phyloP scores from a whole-genome alignment of 225 moss, liverwort and hornwort genomes.

The Climacium dendroides region DNA sequence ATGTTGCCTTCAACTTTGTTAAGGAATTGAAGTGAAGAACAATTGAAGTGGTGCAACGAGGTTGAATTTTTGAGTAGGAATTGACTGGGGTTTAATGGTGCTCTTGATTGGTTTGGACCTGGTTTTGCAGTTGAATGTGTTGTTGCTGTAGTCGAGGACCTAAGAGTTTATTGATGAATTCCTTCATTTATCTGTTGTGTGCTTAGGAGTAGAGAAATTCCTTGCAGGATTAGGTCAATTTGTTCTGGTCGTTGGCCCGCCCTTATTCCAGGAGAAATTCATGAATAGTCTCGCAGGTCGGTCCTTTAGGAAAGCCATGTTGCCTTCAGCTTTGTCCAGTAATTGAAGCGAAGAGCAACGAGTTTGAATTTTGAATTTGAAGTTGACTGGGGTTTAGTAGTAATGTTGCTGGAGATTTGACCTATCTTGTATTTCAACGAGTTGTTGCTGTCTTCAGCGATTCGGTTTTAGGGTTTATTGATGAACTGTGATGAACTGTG shows the following conservation, averaged over 20 bases:
- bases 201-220: not conserved
- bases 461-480: not conserved
- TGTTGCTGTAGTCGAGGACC: not conserved
- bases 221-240: not conserved
- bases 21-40: not conserved
- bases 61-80: not conserved
- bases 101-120: not conserved
- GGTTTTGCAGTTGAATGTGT: not conserved
- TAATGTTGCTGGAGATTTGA: not conserved
- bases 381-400: not conserved
- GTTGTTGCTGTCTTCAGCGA: not conserved
- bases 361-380: not conserved
- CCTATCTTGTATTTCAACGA: not conserved
- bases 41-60: not conserved
- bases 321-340: not conserved
- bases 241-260: not conserved
- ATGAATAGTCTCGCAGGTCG: not conserved
- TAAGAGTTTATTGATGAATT: not conserved
- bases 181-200: too few relatives aligned
- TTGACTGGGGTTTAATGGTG: not conserved
- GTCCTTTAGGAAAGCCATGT: too few relatives aligned
- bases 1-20: not conserved
- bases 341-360: not conserved
- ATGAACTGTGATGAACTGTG: not conserved
- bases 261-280: not conserved